phyloP scores from a whole-genome alignment of 2,329 filamentous ascomycete genomes.

The Verticillium nonalfalfae region DNA sequence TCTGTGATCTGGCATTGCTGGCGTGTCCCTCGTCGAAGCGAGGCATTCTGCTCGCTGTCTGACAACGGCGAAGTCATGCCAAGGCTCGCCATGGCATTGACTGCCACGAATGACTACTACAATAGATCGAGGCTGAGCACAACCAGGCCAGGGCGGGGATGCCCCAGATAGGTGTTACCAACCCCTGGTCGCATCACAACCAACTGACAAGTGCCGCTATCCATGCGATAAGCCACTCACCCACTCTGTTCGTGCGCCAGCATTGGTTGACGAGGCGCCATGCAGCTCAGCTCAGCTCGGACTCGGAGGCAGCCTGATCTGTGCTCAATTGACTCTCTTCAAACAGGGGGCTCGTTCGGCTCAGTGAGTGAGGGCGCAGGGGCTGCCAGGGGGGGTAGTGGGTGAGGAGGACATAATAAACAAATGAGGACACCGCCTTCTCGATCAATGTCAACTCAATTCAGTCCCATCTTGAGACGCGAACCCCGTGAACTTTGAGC shows the following conservation, averaged over 20 bases:
- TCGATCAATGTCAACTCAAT: background rate
- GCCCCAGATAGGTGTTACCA: background rate
- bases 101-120: background rate
- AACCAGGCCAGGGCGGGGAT: background rate
- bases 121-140: background rate
- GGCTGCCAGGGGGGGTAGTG: background rate
- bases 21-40: background rate
- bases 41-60: background rate
- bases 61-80: background rate
- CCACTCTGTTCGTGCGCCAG: background rate
- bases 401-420: background rate
- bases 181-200: background rate
- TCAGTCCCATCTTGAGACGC: constrained; percentile 2
- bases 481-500: constrained; percentile 9
- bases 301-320: background rate
- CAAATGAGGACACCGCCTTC: background rate
- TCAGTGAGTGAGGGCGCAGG: too few species aligned
- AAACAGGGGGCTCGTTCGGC: too few species aligned
- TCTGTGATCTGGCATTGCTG: background rate
- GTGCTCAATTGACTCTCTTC: too few species aligned
- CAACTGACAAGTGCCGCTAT: background rate
- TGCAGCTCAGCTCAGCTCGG: background rate
- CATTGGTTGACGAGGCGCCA: background rate
- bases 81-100: background rate
- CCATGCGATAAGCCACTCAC: background rate